These are phyloP conservation scores for Trypanosoma lewisi DNA, from an alignment of 208 protist species.

Conservation along the genomic window DNA sequence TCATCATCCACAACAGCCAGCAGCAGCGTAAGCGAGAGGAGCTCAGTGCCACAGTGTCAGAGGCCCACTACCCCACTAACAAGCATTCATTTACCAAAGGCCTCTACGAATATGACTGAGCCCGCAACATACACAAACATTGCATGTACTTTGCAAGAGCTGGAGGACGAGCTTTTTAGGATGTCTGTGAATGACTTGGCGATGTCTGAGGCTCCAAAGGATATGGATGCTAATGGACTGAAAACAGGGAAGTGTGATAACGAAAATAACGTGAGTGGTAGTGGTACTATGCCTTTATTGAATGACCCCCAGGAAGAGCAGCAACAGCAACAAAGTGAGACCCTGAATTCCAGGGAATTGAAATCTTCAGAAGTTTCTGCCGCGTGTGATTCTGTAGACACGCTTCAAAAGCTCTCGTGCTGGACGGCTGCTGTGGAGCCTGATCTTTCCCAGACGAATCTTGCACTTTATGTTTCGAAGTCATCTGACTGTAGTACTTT, in stretches of 20 bases:
- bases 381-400: neutral
- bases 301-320: neutral
- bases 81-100: neutral
- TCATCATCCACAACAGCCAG: neutral
- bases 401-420: slow-evolving; percentile 4
- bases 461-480: slow-evolving; percentile 4
- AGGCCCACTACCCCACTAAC: neutral
- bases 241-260: neutral
- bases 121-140: slow-evolving; percentile 31
- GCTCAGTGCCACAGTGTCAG: slow-evolving; percentile 17
- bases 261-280: neutral
- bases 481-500: slow-evolving; percentile 5
- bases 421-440: slow-evolving; percentile 9
- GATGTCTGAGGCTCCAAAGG: neutral
- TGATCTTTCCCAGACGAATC: neutral
- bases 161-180: slow-evolving; percentile 69
- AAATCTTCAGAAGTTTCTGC: neutral
- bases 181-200: slow-evolving; percentile 6
- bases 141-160: slow-evolving; percentile 75
- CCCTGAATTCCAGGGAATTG: neutral
- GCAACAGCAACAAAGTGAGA: neutral
- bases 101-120: neutral
- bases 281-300: neutral
- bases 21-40: neutral
- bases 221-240: neutral